Conservation (phyloP, 805 yeast species). For the Candida adriatica region DNA sequence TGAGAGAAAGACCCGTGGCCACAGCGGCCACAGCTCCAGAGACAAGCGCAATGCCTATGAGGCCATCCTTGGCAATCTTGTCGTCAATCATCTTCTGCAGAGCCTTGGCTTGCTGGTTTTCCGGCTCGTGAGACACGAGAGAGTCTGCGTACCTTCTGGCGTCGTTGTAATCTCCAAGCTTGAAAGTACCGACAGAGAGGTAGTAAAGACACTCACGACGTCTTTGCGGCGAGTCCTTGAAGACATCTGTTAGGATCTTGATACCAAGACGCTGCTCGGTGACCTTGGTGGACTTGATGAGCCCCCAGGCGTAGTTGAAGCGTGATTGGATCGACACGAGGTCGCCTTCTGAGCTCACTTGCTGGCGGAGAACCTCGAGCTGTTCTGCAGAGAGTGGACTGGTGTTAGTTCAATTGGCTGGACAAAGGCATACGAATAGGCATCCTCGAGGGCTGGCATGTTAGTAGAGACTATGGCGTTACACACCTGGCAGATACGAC, state of each 20-base stretch:
- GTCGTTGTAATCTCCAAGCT: constrained; percentile 79
- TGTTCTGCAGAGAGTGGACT: constrained; percentile 65
- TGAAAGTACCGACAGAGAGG: constrained; percentile 79
- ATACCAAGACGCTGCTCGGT: constrained; percentile 76
- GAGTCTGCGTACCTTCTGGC: constrained; percentile 83
- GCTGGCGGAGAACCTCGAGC: constrained; percentile 65
- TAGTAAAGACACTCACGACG: constrained; percentile 88
- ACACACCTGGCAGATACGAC: constrained; percentile 18
- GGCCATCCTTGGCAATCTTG: constrained; percentile 78
- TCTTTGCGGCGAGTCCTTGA: constrained; percentile 71
- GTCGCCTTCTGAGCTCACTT: constrained; percentile 76
- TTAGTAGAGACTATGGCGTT: too few species aligned
- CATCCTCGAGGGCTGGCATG: constrained; percentile 23
- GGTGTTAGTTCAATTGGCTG: constrained; percentile 3
- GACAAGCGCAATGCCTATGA: constrained; percentile 80
- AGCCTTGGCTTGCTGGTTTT: constrained; percentile 67
- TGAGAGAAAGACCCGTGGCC: constrained; percentile 49
- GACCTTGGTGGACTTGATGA: constrained; percentile 61
- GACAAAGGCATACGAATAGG: constrained; percentile 21
- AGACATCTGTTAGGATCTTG: constrained; percentile 58
- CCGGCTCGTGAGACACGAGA: constrained; percentile 73
- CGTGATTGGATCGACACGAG: constrained; percentile 73
- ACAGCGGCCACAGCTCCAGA: constrained; percentile 85
- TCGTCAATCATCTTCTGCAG: constrained; percentile 76
- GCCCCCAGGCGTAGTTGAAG: constrained; percentile 96